Base-by-base conservation (phyloP, 805 yeast species). In the Saccharomyces jurei region DNA sequence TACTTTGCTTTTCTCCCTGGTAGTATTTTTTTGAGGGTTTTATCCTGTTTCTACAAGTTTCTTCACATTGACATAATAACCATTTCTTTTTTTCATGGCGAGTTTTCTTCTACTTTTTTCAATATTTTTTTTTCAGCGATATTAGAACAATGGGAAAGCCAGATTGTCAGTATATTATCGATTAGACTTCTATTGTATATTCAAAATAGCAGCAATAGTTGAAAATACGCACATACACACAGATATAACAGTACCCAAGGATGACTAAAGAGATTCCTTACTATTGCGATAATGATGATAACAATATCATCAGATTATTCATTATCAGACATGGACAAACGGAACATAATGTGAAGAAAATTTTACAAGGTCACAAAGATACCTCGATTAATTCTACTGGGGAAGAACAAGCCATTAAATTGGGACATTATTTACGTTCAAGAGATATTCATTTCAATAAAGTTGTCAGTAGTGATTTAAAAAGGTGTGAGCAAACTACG, bases 241-340 rank as follows among this genome's bases (percentile, higher is more conserved):
- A 30, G 36, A 30, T 4, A 31, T 10, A 26, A 21, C 48, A 4
- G 28, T 32, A 27, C 32, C 22, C n/a, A 27, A 14, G 3, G 14
- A 62, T 65, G 68, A 61, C 61, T 10, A 55, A 50, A 14, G 59
- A 55, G 22, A 51, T 52, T 8, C 60, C 65, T 21, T 58, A 53
- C 50, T 61, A 63, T 49, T 10, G 51, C 49, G 52, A 57, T 26
- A 79, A 78, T 60, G 60, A 61, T 1, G 75, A 77, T 58, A 62
- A 68, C 3, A 58, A 66, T 4, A 60, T 69, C 8, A 65, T 81
- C 1, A 72, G 87, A 27, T 62, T 87, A 2, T 84, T 85, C 59
- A 67, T 88, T 4, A 80, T 89, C 4, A 80, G 96, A 63, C 96
- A 89, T 62, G 96, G 96, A 1, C 94, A 86, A 66, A 89, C 96